Evolutionary conservation across 768 basidiomycete genomes (phyloP).

Genomic region (Pleurotus cornucopiae): DNA sequence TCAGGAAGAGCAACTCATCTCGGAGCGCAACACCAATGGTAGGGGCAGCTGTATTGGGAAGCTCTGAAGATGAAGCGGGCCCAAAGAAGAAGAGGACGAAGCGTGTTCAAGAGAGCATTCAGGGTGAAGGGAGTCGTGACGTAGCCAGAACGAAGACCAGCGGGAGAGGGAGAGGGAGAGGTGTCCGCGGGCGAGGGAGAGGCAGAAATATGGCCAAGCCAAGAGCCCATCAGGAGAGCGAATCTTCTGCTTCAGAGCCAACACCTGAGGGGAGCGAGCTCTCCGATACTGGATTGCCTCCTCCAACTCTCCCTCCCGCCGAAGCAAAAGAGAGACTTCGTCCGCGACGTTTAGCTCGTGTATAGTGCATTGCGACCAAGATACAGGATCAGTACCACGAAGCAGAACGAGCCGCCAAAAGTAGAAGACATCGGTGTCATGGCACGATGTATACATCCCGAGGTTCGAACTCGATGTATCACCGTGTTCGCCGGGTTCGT

Average conservation of each 20-base stretch:
- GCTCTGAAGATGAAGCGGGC: conserved; percentile 25
- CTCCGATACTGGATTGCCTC: too few species aligned
- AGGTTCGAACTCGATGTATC: too few species aligned
- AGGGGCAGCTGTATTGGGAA: conserved; percentile 10
- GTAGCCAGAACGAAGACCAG: neutral
- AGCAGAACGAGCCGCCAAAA: too few species aligned
- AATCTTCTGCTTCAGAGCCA: neutral
- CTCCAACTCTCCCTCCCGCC: too few species aligned
- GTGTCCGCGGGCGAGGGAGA: conserved; percentile 6
- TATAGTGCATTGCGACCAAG: too few species aligned
- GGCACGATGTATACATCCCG: too few species aligned
- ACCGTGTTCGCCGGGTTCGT: too few species aligned
- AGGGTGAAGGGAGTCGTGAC: neutral
- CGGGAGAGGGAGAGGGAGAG: conserved; percentile 12
- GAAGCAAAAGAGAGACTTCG: too few species aligned
- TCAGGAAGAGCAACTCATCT: conserved; percentile 47
- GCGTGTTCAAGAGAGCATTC: neutral
- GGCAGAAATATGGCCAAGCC: conserved; percentile 3
- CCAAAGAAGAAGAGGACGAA: conserved; percentile 26
- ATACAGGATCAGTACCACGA: too few species aligned
- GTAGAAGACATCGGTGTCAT: too few species aligned
- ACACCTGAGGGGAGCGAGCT: too few species aligned
- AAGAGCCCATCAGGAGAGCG: neutral
- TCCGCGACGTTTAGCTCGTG: too few species aligned
- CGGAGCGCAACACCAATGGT: conserved; percentile 22